Percentiles rank a stretch among this genome's conserved stretches.
phyloP scores from a whole-genome alignment of 768 basidiomycete genomes.

The Leucogyrophana mollusca region DNA sequence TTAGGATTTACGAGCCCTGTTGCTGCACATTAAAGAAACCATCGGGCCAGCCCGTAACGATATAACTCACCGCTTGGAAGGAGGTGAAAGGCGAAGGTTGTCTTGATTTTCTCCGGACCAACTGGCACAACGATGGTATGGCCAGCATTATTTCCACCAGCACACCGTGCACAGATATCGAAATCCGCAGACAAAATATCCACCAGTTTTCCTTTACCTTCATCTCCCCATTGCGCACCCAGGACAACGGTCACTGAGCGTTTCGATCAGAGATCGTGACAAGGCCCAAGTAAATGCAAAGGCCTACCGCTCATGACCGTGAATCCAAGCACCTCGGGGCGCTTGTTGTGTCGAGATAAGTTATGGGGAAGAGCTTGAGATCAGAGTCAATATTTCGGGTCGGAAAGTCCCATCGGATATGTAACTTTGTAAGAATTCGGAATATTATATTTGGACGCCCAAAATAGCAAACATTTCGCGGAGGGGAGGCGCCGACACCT shows the following conservation, averaged over 20 bases:
- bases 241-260: constrained; percentile 67
- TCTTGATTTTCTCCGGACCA: constrained; percentile 67
- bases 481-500: no score
- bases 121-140: constrained; percentile 92
- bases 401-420: no score
- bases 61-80: constrained; percentile 78
- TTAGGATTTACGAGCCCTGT: constrained; percentile 82
- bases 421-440: no score
- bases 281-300: neutral
- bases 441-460: no score
- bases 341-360: neutral
- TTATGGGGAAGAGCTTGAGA: constrained; percentile 9
- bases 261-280: constrained; percentile 9
- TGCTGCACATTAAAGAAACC: constrained; percentile 1
- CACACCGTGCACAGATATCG: constrained; percentile 94
- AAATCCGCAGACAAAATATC: constrained; percentile 89
- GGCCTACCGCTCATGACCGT: constrained; percentile 23
- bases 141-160: constrained; percentile 98
- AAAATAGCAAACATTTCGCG: no score
- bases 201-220: constrained; percentile 94
- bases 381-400: constrained; percentile 1
- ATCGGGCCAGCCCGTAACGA: constrained; percentile 1
- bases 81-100: constrained; percentile 93
- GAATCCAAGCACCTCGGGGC: neutral
- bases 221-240: constrained; percentile 91